Evolutionary conservation across 257 asterid genomes (phyloP).

Genomic region (Rehmannia glutinosa): DNA sequence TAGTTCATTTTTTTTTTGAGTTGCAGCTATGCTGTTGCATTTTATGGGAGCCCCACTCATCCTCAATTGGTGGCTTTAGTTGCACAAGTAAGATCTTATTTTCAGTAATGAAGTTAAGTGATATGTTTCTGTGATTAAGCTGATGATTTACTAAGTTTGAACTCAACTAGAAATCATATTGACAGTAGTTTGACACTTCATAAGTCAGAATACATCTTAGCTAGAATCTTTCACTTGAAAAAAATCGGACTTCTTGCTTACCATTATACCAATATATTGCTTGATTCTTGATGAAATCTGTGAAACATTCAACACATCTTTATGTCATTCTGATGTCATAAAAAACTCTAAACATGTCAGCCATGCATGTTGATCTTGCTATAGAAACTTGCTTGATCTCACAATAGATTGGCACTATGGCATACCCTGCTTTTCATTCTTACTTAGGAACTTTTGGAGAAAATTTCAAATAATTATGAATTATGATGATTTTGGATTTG

Average conservation of each 20-base stretch:
- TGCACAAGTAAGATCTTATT: constrained; percentile 70
- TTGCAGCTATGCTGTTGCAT: constrained; percentile 89
- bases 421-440: background rate
- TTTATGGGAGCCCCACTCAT: constrained; percentile 62
- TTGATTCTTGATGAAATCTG: background rate
- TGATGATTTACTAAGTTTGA: constrained; percentile 1
- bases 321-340: background rate
- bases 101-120: constrained; percentile 10
- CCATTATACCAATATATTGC: background rate
- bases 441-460: background rate
- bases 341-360: background rate
- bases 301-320: background rate
- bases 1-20: constrained; percentile 5
- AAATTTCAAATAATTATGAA: background rate
- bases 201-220: background rate
- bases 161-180: background rate
- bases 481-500: background rate
- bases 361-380: constrained; percentile 5
- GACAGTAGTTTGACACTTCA: background rate
- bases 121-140: constrained; percentile 5
- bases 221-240: background rate
- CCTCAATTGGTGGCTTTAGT: constrained; percentile 92
- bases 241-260: background rate
- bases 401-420: background rate
- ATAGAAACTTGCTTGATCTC: background rate